phyloP scores from a whole-genome alignment of 768 basidiomycete genomes.

The Kwoniella dejecticola region DNA sequence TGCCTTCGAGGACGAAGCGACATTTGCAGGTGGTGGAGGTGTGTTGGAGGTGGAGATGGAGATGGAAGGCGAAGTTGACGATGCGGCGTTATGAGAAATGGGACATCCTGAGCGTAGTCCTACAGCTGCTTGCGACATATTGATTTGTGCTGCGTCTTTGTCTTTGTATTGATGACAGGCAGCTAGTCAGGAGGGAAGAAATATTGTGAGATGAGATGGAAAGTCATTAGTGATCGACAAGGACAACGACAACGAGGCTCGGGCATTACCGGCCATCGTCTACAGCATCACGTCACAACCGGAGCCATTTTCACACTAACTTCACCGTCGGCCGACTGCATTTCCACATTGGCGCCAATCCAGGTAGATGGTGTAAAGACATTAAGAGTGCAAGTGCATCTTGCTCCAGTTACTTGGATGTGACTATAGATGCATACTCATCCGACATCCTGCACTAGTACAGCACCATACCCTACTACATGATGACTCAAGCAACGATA shows the following conservation, averaged over 20 bases:
- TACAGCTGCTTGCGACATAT: neutral
- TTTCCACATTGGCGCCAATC: too few species aligned
- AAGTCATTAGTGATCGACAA: neutral
- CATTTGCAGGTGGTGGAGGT: neutral
- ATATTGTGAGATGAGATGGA: neutral
- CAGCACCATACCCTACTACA: neutral
- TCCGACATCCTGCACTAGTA: neutral
- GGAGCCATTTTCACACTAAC: too few species aligned
- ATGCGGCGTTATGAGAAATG: neutral
- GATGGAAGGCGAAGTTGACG: neutral
- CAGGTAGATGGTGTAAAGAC: too few species aligned
- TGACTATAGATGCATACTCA: too few species aligned
- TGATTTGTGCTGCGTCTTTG: neutral
- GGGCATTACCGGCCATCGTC: slow-evolving; percentile 4
- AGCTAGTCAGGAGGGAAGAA: neutral
- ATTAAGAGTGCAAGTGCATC: too few species aligned
- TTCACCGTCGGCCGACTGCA: too few species aligned
- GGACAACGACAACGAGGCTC: neutral
- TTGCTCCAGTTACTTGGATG: too few species aligned
- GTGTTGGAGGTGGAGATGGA: neutral
- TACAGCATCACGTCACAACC: too few species aligned
- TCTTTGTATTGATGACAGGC: neutral
- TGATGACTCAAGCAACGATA: slow-evolving; percentile 9
- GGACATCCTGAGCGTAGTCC: neutral
- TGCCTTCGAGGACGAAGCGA: slow-evolving; percentile 1